Percentiles rank a stretch among this genome's conserved stretches.
These are phyloP conservation scores for Cladosporium sp. DNA, from an alignment of 2,329 filamentous ascomycete genomes.

Conservation along the genomic window DNA sequence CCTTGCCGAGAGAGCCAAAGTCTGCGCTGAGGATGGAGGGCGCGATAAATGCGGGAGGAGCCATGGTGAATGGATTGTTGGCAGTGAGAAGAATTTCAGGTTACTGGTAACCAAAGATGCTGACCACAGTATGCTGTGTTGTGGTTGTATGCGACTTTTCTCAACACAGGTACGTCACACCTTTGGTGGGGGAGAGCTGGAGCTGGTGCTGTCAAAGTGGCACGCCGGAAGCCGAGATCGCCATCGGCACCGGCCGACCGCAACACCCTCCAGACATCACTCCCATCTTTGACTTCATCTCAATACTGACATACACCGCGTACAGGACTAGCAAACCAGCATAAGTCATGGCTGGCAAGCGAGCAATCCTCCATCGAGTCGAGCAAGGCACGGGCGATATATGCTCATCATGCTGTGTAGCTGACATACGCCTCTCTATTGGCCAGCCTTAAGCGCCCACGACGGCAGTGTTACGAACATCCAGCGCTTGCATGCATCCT, in stretches of 20 bases:
- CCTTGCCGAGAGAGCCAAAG: slow-evolving; percentile 82
- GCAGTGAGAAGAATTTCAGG: background rate
- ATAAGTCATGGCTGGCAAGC: background rate
- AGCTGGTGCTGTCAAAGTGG: background rate
- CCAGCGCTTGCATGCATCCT: slow-evolving; percentile 8
- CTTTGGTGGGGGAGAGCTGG: slow-evolving; percentile 8
- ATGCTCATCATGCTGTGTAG: background rate
- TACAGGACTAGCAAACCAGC: background rate
- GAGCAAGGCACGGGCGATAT: background rate
- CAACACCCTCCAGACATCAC: background rate
- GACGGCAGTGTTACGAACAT: slow-evolving; percentile 29
- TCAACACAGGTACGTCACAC: slow-evolving; percentile 8
- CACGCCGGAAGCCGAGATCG: background rate
- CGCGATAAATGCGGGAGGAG: slow-evolving; percentile 88
- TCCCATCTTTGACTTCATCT: background rate
- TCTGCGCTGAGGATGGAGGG: slow-evolving; percentile 98
- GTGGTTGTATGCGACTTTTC: background rate
- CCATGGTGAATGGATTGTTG: slow-evolving; percentile 53
- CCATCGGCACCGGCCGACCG: background rate
- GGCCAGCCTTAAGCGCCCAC: slow-evolving; percentile 46
- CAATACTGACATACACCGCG: background rate
- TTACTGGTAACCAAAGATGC: too few species aligned
- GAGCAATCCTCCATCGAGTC: background rate
- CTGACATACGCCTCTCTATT: slow-evolving; percentile 28
- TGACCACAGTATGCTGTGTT: background rate